Conservation (phyloP, 106 monocot genomes). For the Gastrodia elata region DNA sequence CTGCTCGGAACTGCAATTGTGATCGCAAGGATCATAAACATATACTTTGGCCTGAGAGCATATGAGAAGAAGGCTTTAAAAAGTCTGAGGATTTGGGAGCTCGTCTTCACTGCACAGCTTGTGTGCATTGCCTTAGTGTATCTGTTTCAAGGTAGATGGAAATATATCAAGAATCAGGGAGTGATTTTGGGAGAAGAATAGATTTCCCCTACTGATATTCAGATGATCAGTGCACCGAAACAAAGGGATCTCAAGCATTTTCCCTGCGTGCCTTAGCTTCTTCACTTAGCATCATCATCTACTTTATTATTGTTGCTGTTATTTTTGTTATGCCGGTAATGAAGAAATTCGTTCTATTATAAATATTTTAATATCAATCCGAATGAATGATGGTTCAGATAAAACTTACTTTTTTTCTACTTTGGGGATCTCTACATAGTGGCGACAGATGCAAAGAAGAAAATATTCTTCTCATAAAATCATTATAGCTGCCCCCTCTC, state of each 20-base stretch:
- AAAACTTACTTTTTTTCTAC: too few relatives aligned
- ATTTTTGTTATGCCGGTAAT: too few relatives aligned
- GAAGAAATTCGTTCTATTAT: too few relatives aligned
- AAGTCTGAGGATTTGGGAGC: constrained; percentile 40
- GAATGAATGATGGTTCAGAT: too few relatives aligned
- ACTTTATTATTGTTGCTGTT: too few relatives aligned
- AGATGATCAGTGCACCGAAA: constrained; percentile 17
- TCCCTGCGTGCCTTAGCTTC: not conserved
- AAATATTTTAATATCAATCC: too few relatives aligned
- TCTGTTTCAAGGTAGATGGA: constrained; percentile 62
- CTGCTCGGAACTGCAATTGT: constrained; percentile 41
- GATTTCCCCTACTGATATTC: constrained; percentile 33
- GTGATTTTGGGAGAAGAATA: constrained; percentile 34
- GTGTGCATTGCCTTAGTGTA: constrained; percentile 40
- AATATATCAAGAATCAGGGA: constrained; percentile 52
- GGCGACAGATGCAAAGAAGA: too few relatives aligned
- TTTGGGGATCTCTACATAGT: too few relatives aligned
- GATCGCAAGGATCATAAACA: constrained; percentile 41
- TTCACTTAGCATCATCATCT: too few relatives aligned
- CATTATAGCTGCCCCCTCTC: too few relatives aligned
- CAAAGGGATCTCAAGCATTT: constrained; percentile 17
- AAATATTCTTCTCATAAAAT: too few relatives aligned
- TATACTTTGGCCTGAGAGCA: constrained; percentile 53
- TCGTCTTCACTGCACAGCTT: constrained; percentile 52
- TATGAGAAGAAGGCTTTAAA: constrained; percentile 43